Percentiles rank a stretch among this genome's conserved stretches.
These are phyloP conservation scores for Actinidia arguta DNA, from an alignment of 179 eudicot species.

Conservation along the genomic window DNA sequence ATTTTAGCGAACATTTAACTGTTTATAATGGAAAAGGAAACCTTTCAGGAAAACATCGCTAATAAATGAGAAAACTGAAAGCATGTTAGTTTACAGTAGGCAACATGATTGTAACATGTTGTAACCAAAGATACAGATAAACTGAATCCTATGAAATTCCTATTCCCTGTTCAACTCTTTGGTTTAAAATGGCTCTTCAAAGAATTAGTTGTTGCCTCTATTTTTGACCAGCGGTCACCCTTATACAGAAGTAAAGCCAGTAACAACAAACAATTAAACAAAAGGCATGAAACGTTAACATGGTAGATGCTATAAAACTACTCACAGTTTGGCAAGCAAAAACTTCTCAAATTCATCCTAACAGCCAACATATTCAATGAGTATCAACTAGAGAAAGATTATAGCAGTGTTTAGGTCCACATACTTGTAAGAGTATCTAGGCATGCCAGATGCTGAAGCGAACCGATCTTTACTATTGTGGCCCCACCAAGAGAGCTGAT, in stretches of 20 bases:
- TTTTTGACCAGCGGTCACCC: no score
- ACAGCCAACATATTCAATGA: background rate
- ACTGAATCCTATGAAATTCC: no score
- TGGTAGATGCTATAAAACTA: no score
- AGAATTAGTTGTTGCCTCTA: no score
- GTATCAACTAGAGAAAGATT: background rate
- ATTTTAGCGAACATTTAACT: background rate
- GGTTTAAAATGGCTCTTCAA: no score
- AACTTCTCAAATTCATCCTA: background rate
- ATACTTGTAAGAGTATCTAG: slow-evolving; percentile 86
- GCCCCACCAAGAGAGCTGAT: slow-evolving; percentile 62
- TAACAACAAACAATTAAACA: no score
- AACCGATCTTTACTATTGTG: slow-evolving; percentile 58
- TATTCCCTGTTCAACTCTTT: no score
- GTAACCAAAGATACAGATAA: no score
- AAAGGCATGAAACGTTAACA: no score
- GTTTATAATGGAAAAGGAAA: background rate
- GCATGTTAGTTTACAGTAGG: background rate
- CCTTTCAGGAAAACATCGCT: background rate
- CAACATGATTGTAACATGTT: background rate
- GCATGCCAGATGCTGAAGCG: slow-evolving; percentile 72
- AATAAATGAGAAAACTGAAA: background rate
- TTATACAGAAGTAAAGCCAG: no score
- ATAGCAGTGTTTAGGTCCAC: slow-evolving; percentile 25
- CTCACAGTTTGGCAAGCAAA: no score